Evolutionary conservation across 2,329 filamentous ascomycete species (phyloP).

Genomic region (Cadophora luteo-olivacea): DNA sequence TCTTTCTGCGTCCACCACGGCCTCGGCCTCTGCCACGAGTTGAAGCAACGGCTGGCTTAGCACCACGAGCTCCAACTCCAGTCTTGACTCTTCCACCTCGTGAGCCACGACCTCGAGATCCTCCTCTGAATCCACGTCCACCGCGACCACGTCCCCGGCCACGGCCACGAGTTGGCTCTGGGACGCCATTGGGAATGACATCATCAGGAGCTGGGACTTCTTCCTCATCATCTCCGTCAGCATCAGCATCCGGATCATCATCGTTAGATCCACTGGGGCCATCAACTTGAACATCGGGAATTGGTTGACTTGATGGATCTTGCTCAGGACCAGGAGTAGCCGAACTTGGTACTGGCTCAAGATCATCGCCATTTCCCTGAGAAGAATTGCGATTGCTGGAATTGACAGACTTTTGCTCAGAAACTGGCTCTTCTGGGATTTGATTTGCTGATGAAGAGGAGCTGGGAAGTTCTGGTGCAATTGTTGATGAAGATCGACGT

Average conservation of each 20-base stretch:
- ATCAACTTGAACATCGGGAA: conserved; percentile 27
- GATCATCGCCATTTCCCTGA: conserved; percentile 1
- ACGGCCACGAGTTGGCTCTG: conserved; percentile 27
- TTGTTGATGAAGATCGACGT: conserved; percentile 25
- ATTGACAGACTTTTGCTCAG: background rate
- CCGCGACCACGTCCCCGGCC: conserved; percentile 39
- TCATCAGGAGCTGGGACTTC: conserved; percentile 1
- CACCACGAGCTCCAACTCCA: conserved; percentile 23
- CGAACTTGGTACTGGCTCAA: conserved; percentile 9
- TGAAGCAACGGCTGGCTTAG: conserved; percentile 10
- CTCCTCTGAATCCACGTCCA: conserved; percentile 25
- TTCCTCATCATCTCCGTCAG: conserved; percentile 7
- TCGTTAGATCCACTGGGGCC: conserved; percentile 25
- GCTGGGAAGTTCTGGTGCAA: conserved; percentile 13
- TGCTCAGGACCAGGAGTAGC: conserved; percentile 18
- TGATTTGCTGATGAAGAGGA: conserved; percentile 17
- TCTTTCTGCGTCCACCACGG: conserved; percentile 40
- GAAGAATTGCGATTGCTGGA: conserved; percentile 7
- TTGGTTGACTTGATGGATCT: conserved; percentile 15
- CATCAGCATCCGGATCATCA: conserved; percentile 11
- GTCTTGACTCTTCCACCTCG: conserved; percentile 28
- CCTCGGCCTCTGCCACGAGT: conserved; percentile 31
- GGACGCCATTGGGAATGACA: conserved; percentile 16
- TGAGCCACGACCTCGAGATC: conserved; percentile 31
- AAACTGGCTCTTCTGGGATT: background rate